Conservation (phyloP, 306 rosid genomes). For the Prunus armeniaca region DNA sequence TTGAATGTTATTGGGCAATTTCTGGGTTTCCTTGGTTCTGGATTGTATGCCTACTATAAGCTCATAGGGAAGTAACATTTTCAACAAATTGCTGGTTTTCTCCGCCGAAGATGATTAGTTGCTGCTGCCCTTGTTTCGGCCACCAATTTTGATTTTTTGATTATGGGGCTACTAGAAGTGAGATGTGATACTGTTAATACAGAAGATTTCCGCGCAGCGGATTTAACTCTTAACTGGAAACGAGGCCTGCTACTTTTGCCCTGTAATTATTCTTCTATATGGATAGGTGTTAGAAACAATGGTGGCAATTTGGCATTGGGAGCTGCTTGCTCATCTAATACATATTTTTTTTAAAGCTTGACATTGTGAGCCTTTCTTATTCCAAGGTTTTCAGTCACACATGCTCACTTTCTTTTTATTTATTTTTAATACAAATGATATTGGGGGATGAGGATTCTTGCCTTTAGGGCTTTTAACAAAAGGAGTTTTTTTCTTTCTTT, state of each 20-base stretch:
- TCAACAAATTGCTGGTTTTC: constrained; percentile 24
- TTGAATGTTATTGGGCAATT: constrained; percentile 74
- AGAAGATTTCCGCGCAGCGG: constrained; percentile 2
- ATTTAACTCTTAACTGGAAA: constrained; percentile 18
- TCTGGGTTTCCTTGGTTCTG: constrained; percentile 85
- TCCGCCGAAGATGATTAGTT: constrained; percentile 3
- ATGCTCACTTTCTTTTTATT: background rate
- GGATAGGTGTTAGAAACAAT: constrained; percentile 5
- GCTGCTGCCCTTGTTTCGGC: background rate
- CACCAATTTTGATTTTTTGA: background rate
- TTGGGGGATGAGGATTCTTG: background rate
- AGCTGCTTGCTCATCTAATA: constrained; percentile 2
- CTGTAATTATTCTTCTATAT: constrained; percentile 1
- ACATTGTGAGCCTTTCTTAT: constrained; percentile 20
- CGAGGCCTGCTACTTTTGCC: background rate
- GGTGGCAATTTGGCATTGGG: background rate
- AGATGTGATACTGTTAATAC: background rate
- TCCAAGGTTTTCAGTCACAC: constrained; percentile 11
- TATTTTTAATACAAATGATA: too few species aligned
- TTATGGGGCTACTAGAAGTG: background rate
- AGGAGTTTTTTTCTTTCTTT: too few species aligned
- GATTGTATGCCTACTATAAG: constrained; percentile 81
- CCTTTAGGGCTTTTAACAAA: too few species aligned
- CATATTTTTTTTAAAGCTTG: constrained; percentile 2
- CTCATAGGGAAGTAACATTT: constrained; percentile 59